phyloP scores from a whole-genome alignment of 202 grass and related monocot species.

The Setaria italica region DNA sequence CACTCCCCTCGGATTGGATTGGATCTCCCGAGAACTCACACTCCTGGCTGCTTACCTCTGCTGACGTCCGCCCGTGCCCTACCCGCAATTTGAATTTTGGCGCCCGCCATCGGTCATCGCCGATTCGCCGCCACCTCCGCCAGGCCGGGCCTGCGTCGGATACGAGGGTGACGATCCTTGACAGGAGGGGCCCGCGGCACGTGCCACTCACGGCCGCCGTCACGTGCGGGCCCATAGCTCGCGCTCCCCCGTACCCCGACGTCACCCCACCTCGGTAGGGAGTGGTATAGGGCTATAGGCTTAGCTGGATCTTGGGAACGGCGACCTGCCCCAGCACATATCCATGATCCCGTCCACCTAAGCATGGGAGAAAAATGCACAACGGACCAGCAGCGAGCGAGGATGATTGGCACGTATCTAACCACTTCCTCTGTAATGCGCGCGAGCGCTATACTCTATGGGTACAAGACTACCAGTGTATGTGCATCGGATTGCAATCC shows the following conservation, averaged over 20 bases:
- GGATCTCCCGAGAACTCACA: neutral
- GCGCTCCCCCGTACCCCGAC: neutral
- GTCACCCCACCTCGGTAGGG: neutral
- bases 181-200: neutral
- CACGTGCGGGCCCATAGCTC: neutral
- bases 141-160: neutral
- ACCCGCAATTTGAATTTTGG: conserved; percentile 21
- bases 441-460: neutral
- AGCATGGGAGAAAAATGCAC: neutral
- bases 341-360: neutral
- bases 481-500: neutral
- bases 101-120: neutral
- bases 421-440: conserved; percentile 18
- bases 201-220: neutral
- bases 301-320: conserved; percentile 18
- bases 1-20: neutral
- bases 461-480: neutral
- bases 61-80: neutral
- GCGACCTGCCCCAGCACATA: neutral
- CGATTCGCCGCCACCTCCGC: too few species aligned
- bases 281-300: neutral
- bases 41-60: neutral
- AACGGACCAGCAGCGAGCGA: neutral
- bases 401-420: conserved; percentile 1
- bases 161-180: neutral